Base-by-base conservation (phyloP, 305 asterid species). In the Rubia occidens region DNA sequence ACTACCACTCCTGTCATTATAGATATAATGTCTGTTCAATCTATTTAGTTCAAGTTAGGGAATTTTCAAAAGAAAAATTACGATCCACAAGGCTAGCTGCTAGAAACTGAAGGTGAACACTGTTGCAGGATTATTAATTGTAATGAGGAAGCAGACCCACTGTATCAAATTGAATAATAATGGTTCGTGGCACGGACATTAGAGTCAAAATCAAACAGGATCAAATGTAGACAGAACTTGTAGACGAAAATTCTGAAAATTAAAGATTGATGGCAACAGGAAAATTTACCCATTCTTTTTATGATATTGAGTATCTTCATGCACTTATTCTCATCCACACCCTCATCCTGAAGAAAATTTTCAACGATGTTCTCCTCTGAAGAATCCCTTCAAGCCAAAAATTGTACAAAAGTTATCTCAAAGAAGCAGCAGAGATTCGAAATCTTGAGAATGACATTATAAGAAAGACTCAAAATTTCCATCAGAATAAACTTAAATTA, bases 331-430 rank as follows among this genome's bases (percentile, higher is more conserved):
- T 82, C 88, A 68, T 84, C 89, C 66, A 90, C 72, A 69, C 88
- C 84, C 84, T 93, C 95, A 76, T 69, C 77, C 72, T 74, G 82
- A 73, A 88, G 97, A 79, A 93, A 93, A 76, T 88, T 86, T 85
- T 87, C 94, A 45, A 88, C 96, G 74, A 84, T 83, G 74, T 80
- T 81, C 72, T 78, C 95, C 69, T 90, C 95, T 2, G 89, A 86
- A 68, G 95, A 89, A 79, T 90, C 95, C 78, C 96, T 90, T 64
- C 59, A 77, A 71, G 67, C 43, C 58, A 75, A 26, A 64, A 26
- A 56, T 14, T 24, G 13, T 53, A 3, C 8, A 3, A 53, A 70
- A 49, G 43, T 71, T 5, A 74, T 21, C 17, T 21, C 24, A 29
- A 29, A 2, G 29, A 42, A 15, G 43, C 8, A 21, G 32, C 69